Conservation (phyloP, 2,329 filamentous ascomycete species). For the Calonectria pseudoreteaudii region DNA sequence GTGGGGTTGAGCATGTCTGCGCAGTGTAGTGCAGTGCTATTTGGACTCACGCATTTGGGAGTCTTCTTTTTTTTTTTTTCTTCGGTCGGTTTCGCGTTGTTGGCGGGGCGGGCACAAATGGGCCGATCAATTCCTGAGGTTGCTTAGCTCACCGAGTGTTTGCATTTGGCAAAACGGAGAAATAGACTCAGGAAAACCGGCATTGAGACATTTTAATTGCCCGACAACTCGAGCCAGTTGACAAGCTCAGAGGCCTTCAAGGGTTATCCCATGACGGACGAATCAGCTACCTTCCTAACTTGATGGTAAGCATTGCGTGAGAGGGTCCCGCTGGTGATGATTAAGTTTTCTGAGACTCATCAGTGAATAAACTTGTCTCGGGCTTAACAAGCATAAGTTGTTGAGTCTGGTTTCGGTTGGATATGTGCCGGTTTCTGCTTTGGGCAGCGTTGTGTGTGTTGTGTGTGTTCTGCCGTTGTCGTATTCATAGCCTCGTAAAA, state of each 20-base stretch:
- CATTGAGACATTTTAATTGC: constrained; percentile 7
- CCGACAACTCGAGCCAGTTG: background rate
- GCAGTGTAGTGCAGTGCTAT: no score
- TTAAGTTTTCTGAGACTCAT: background rate
- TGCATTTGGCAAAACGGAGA: background rate
- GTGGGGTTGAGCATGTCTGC: background rate
- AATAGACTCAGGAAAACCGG: background rate
- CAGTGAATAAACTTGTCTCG: constrained; percentile 6
- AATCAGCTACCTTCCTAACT: constrained; percentile 1
- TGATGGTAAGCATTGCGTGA: background rate
- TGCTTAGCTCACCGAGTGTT: background rate
- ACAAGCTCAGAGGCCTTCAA: background rate
- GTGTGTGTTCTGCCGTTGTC: background rate
- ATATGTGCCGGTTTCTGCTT: background rate
- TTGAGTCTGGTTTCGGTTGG: background rate
- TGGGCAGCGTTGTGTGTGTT: background rate
- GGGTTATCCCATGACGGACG: background rate
- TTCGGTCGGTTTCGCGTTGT: background rate
- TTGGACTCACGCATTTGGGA: no score
- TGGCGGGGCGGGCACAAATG: background rate
- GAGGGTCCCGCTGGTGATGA: background rate
- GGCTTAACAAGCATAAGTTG: constrained; percentile 2
- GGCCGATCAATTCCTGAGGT: background rate
- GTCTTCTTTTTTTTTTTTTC: no score
- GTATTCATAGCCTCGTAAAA: background rate